These are phyloP conservation scores for Tylopilus sp. DNA, from an alignment of 768 basidiomycete genomes.

Conservation along the genomic window DNA sequence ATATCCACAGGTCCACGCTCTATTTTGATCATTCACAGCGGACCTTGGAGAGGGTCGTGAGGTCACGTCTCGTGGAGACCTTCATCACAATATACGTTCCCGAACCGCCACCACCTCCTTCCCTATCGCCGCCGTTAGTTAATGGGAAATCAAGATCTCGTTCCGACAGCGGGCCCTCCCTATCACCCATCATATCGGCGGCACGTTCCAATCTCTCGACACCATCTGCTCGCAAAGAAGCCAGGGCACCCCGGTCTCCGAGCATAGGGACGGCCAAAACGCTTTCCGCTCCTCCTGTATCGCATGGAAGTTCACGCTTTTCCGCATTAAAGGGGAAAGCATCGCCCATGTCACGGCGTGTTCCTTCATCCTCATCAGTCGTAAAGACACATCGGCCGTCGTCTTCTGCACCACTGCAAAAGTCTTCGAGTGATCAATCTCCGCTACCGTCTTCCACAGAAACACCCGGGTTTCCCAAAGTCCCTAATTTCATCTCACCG, in stretches of 20 bases:
- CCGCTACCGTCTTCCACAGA: slow-evolving; percentile 19
- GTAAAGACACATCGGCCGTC: slow-evolving; percentile 23
- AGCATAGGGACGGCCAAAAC: slow-evolving; percentile 19
- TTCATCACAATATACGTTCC: slow-evolving; percentile 59
- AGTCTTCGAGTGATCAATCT: slow-evolving; percentile 23
- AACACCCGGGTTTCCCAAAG: slow-evolving; percentile 13
- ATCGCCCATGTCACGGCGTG: slow-evolving; percentile 14
- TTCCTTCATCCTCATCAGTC: slow-evolving; percentile 14
- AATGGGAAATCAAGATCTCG: slow-evolving; percentile 21
- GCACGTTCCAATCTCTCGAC: not conserved
- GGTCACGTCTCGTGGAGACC: slow-evolving; percentile 74
- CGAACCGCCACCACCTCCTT: slow-evolving; percentile 18
- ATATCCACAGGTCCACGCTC: slow-evolving; percentile 29
- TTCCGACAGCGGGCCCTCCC: slow-evolving; percentile 25
- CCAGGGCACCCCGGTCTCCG: slow-evolving; percentile 12
- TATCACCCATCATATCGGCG: not conserved
- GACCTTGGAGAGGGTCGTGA: slow-evolving; percentile 65
- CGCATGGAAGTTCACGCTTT: slow-evolving; percentile 10
- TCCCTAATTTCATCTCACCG: slow-evolving; percentile 72
- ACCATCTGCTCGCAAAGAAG: slow-evolving; percentile 13
- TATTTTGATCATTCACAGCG: slow-evolving; percentile 63
- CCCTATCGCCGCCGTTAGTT: slow-evolving; percentile 28
- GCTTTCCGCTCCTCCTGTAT: slow-evolving; percentile 3
- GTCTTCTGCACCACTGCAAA: slow-evolving; percentile 24
- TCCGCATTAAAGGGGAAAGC: slow-evolving; percentile 15